Conservation (phyloP, 2,329 filamentous ascomycete species). For the Ophiostoma fasciatum region DNA sequence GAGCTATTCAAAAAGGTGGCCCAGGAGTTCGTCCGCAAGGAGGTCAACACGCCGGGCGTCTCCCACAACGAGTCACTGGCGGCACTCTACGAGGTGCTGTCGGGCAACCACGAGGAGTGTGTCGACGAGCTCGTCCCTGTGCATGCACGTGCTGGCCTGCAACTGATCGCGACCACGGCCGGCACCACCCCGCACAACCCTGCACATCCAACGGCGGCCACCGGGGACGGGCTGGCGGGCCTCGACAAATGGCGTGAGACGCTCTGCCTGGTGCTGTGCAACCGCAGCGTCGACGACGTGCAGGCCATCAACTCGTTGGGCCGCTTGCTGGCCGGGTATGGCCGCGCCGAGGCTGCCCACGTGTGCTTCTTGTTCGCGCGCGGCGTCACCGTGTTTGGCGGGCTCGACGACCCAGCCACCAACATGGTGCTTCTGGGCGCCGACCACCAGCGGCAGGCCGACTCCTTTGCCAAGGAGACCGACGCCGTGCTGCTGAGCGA, state of each 20-base stretch:
- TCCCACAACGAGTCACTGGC: conserved; percentile 81
- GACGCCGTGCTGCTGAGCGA: conserved; percentile 91
- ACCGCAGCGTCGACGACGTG: conserved; percentile 67
- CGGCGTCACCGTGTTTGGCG: conserved; percentile 55
- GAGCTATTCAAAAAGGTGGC: conserved; percentile 86
- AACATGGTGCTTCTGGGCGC: conserved; percentile 68
- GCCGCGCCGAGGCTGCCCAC: conserved; percentile 79
- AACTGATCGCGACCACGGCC: conserved; percentile 66
- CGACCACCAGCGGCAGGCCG: conserved; percentile 58
- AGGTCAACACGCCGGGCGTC: conserved; percentile 68
- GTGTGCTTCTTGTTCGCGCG: conserved; percentile 86
- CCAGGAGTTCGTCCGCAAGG: conserved; percentile 89
- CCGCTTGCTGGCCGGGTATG: conserved; percentile 69
- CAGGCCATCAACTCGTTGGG: conserved; percentile 68
- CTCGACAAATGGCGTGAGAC: conserved; percentile 93
- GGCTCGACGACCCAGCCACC: conserved; percentile 64
- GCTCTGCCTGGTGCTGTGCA: conserved; percentile 69
- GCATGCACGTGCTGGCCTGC: conserved; percentile 80
- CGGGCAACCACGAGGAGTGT: conserved; percentile 86
- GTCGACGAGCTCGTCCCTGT: conserved; percentile 90
- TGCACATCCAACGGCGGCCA: conserved; percentile 49
- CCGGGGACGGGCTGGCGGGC: conserved; percentile 68
- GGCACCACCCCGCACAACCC: conserved; percentile 59
- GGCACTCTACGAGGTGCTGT: conserved; percentile 84
- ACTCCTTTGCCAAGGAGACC: conserved; percentile 62